Base-by-base conservation (phyloP, 2,329 filamentous ascomycete genomes). In the Dendryphion nanum region DNA sequence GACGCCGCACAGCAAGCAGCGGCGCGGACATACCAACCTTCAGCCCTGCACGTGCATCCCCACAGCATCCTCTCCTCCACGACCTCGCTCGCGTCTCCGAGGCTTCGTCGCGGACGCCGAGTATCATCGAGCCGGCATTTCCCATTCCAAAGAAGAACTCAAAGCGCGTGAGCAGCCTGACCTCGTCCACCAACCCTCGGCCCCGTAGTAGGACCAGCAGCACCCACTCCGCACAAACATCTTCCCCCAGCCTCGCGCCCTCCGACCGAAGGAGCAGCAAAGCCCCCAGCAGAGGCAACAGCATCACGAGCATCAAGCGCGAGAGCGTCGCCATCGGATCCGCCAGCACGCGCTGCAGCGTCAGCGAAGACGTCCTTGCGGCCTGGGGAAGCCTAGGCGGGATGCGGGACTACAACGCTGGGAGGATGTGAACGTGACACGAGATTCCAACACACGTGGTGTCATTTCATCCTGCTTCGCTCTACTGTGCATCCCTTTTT, bases 341-440 rank as follows among this genome's bases (percentile, higher is more conserved):
- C 16, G 33, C 41, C 4, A 57, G 40, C 18, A 47, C 50, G 14
- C 40, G 61, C 13, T 62, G 59, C 32, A 71, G 68, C 41, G 68
- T 71, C 4, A 68, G 67, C 29, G 69, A 72, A 20, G 71, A 74
- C 44, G 67, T 74, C 6, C 50, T 73, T 18, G 68, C 68, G 38
- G 70, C 70, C 13, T 74, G 70, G 70, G 67, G 67, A 8, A 70
- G 65, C 39, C 43, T 74, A 17, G 71, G 71, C 6, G 70, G 70
- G n/a, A 8, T 8, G 8, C 23, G 23, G 8, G 23, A 26, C n/a
- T 26, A 26, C 23, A n/a, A 26, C 23, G 8, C 23, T 26, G 23
- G 23, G 8, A 26, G 23, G n/a, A 26, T 26, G n/a, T n/a, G n/a
- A n/a, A n/a, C n/a, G 23, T 26, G 12, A 30, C 6, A 8, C 23